A percentile compares a stretch with the other conserved stretches of the same genome.
Conservation (phyloP, 257 asterid species). For the Nicotiana undulata region DNA sequence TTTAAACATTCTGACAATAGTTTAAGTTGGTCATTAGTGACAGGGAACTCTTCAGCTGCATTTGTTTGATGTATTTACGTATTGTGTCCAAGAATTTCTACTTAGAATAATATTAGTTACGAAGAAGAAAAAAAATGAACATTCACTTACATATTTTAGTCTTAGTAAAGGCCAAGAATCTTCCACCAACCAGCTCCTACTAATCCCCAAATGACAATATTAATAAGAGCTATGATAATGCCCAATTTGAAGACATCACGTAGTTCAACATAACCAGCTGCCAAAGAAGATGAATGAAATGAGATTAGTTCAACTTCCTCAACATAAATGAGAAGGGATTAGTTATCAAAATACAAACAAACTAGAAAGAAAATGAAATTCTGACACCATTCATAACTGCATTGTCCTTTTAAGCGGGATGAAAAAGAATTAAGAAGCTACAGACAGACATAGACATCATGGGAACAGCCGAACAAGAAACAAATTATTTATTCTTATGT, state of each 20-base stretch:
- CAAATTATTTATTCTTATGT: no score
- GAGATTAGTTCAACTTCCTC: background rate
- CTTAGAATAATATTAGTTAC: background rate
- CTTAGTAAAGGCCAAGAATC: constrained; percentile 67
- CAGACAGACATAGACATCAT: no score
- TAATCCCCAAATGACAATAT: constrained; percentile 51
- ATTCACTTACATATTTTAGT: background rate
- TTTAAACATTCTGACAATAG: no score
- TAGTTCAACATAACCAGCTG: constrained; percentile 82
- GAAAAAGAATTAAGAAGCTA: no score
- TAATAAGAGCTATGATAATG: constrained; percentile 46
- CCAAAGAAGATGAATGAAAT: constrained; percentile 1
- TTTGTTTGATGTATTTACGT: background rate
- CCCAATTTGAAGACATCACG: constrained; percentile 56
- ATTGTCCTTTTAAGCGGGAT: no score
- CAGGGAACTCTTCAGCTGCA: background rate
- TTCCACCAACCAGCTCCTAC: constrained; percentile 89
- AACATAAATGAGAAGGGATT: background rate
- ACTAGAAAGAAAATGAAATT: no score
- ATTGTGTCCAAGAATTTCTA: background rate
- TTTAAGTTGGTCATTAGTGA: background rate
- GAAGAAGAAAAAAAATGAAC: background rate
- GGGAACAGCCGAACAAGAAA: no score
- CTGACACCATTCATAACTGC: no score
- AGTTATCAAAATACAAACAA: background rate